Evolutionary conservation across 1,139 yeast species (phyloP).

Genomic region (Candida sp.): DNA sequence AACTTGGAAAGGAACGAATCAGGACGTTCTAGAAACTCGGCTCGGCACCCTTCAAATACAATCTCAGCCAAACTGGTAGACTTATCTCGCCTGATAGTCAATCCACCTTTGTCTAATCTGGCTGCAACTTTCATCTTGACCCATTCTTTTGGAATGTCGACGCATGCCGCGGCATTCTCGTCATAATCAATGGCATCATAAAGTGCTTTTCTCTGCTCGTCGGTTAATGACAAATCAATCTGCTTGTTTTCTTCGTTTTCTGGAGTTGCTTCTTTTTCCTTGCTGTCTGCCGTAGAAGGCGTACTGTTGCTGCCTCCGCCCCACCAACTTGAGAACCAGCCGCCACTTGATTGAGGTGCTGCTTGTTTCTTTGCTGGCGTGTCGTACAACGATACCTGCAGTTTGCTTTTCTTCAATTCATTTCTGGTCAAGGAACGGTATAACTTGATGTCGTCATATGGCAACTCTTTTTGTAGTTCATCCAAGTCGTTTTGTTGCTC

Average conservation of each 20-base stretch:
- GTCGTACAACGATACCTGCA: constrained; percentile 14
- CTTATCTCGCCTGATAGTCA: constrained; percentile 56
- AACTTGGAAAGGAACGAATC: constrained; percentile 77
- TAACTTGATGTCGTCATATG: constrained; percentile 82
- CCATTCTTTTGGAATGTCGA: constrained; percentile 77
- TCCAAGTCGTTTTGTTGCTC: constrained; percentile 49
- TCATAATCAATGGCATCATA: constrained; percentile 95
- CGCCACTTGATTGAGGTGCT: constrained; percentile 22
- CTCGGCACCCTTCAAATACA: constrained; percentile 80
- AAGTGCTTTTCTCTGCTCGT: constrained; percentile 79
- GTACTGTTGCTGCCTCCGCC: constrained; percentile 22
- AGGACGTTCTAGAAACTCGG: constrained; percentile 76
- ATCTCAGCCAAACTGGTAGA: constrained; percentile 69
- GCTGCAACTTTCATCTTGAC: constrained; percentile 70
- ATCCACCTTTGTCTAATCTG: constrained; percentile 76
- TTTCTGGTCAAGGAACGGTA: constrained; percentile 81
- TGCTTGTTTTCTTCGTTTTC: constrained; percentile 15
- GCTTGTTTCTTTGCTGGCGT: constrained; percentile 14
- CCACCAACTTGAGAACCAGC: constrained; percentile 73
- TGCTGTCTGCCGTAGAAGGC: background rate
- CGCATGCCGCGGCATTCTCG: constrained; percentile 60
- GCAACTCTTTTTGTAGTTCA: constrained; percentile 59
- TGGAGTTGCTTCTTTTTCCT: constrained; percentile 5
- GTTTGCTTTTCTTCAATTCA: constrained; percentile 62
- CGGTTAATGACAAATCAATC: constrained; percentile 48